Evolutionary conservation across 495 filamentous ascomycete genomes (phyloP).

Genomic region (Articulospora tetracladia): DNA sequence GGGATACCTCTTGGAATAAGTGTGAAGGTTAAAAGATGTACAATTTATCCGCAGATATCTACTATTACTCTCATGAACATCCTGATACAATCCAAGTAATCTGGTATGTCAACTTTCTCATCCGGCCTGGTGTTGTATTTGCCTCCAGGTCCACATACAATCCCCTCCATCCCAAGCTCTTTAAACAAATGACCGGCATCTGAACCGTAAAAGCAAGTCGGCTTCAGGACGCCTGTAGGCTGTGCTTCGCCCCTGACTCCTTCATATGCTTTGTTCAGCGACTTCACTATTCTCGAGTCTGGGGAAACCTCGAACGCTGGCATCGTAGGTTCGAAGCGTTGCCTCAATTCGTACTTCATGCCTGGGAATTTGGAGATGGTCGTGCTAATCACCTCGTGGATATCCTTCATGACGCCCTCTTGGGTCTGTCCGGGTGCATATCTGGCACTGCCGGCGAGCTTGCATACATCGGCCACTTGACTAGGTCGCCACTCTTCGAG

Average conservation of each 20-base stretch:
- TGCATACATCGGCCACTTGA: background rate
- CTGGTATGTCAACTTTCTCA: background rate
- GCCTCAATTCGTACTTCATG: background rate
- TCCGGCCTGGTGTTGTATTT: background rate
- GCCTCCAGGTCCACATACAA: background rate
- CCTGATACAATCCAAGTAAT: background rate
- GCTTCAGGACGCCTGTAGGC: background rate
- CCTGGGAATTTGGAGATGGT: background rate
- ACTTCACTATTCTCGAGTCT: background rate
- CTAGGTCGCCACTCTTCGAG: background rate
- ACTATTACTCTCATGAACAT: background rate
- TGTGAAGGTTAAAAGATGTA: background rate
- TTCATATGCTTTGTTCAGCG: background rate
- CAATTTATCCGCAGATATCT: background rate
- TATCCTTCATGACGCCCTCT: background rate
- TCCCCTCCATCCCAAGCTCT: background rate
- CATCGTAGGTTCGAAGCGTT: slow-evolving; percentile 1
- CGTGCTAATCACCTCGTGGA: background rate
- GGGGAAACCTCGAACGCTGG: background rate
- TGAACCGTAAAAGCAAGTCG: background rate
- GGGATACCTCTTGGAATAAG: background rate
- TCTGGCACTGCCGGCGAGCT: background rate
- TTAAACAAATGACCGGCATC: background rate
- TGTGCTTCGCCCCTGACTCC: background rate
- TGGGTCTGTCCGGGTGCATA: background rate